A percentile compares a stretch with the other conserved stretches of the same genome.
Evolutionary conservation across 352 stramenopile species (phyloP).

Genomic region (Globisporangium echinulatum): DNA sequence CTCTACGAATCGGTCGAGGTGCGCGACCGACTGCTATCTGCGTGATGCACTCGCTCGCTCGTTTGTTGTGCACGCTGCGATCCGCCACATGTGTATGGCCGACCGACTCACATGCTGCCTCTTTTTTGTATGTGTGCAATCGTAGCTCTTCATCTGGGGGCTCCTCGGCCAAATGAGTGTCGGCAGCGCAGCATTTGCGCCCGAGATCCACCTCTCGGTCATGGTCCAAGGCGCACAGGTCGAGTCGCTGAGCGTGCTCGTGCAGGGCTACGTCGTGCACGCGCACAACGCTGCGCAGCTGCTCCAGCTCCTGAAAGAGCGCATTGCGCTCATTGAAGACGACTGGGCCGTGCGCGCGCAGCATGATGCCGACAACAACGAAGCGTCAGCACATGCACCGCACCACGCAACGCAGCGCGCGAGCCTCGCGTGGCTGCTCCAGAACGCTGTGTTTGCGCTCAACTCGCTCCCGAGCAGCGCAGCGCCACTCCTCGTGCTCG

Average conservation of each 20-base stretch:
- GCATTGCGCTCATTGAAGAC: constrained; percentile 78
- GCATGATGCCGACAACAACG: constrained; percentile 13
- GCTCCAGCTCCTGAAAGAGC: constrained; percentile 63
- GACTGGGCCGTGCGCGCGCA: constrained; percentile 56
- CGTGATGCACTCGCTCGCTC: not conserved
- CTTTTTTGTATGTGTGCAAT: not conserved
- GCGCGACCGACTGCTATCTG: not conserved
- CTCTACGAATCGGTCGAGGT: constrained; percentile 74
- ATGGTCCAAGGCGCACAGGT: constrained; percentile 74
- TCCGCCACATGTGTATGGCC: not conserved
- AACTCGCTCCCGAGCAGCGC: constrained; percentile 77
- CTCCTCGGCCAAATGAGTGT: constrained; percentile 57
- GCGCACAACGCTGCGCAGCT: constrained; percentile 44
- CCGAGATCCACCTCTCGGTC: constrained; percentile 75
- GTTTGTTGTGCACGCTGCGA: not conserved
- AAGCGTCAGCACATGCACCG: not conserved
- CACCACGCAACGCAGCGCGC: constrained; percentile 21
- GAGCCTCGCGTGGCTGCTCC: constrained; percentile 72
- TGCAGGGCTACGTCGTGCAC: constrained; percentile 76
- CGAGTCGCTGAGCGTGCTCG: constrained; percentile 74
- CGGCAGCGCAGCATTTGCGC: constrained; percentile 34
- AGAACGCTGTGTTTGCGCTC: constrained; percentile 82
- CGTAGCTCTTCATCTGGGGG: constrained; percentile 67
- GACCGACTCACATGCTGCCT: not conserved
- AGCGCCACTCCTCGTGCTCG: constrained; percentile 73